phyloP scores from a whole-genome alignment of 2,329 filamentous ascomycete species.

The Colletotrichum lentis region DNA sequence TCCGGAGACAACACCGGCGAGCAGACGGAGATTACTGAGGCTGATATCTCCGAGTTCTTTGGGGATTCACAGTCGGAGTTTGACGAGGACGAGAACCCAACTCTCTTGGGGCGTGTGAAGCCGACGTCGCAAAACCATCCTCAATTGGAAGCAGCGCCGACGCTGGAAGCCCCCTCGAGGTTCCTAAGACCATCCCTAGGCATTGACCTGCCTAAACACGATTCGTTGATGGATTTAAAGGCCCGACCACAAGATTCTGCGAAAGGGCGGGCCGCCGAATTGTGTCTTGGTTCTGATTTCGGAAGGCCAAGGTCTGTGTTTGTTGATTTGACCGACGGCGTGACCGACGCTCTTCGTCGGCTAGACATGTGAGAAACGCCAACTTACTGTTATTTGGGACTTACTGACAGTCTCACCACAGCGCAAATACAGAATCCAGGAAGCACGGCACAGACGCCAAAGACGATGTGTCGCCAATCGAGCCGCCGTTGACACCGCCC shows the following conservation, averaged over 20 bases:
- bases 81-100: slow-evolving; percentile 7
- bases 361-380: slow-evolving; percentile 21
- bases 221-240: not conserved
- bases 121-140: not conserved
- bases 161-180: not conserved
- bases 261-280: not conserved
- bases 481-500: slow-evolving; percentile 38
- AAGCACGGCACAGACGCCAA: not conserved
- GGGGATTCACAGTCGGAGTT: slow-evolving; percentile 21
- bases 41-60: slow-evolving; percentile 32
- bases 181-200: not conserved
- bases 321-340: slow-evolving; percentile 23
- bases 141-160: not conserved
- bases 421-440: not conserved
- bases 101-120: not conserved
- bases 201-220: not conserved
- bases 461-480: not conserved
- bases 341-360: slow-evolving; percentile 24
- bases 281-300: not conserved
- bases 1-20: slow-evolving; percentile 18
- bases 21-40: slow-evolving; percentile 32
- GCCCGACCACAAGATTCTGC: not conserved
- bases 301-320: not conserved
- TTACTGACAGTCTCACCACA: not conserved
- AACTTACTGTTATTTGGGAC: not conserved